Percentiles rank a stretch among this genome's conserved stretches.
phyloP scores from a whole-genome alignment of 495 filamentous ascomycete species.

The Aspergillus cristatus region DNA sequence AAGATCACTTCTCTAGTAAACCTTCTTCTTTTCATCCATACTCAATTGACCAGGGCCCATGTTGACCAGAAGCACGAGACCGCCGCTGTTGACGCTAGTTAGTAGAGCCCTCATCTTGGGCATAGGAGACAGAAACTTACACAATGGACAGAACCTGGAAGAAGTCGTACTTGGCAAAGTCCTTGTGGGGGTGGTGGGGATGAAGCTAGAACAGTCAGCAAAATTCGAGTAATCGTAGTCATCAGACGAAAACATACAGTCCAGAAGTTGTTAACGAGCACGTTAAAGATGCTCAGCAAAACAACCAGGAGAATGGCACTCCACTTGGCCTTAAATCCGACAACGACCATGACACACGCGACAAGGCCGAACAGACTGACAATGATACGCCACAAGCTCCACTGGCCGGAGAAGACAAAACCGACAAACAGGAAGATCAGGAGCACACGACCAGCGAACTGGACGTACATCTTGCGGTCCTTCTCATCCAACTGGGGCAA shows the following conservation, averaged over 20 bases:
- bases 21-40: constrained; percentile 99
- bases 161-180: constrained; percentile 99
- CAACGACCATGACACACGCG: constrained; percentile 96
- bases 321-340: constrained; percentile 99
- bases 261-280: constrained; percentile 99
- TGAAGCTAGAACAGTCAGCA: constrained; percentile 60
- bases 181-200: constrained; percentile 96
- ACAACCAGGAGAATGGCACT: constrained; percentile 90
- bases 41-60: constrained; percentile 96
- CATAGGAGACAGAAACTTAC: constrained; percentile 38
- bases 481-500: constrained; percentile 93
- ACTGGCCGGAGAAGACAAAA: constrained; percentile 90
- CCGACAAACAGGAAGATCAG: constrained; percentile 95
- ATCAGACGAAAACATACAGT: constrained; percentile 58
- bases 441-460: constrained; percentile 91
- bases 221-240: constrained; percentile 3
- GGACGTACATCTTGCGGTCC: constrained; percentile 99
- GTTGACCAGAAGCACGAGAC: constrained; percentile 91
- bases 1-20: too few species aligned
- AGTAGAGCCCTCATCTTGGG: constrained; percentile 4
- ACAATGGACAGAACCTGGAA: constrained; percentile 99
- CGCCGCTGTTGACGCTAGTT: constrained; percentile 47
- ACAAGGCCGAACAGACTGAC: constrained; percentile 78
- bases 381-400: constrained; percentile 74
- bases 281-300: constrained; percentile 90